Base-by-base conservation (phyloP, 1,284 basidiomycete genomes). In the Austropuccinia psidii region DNA sequence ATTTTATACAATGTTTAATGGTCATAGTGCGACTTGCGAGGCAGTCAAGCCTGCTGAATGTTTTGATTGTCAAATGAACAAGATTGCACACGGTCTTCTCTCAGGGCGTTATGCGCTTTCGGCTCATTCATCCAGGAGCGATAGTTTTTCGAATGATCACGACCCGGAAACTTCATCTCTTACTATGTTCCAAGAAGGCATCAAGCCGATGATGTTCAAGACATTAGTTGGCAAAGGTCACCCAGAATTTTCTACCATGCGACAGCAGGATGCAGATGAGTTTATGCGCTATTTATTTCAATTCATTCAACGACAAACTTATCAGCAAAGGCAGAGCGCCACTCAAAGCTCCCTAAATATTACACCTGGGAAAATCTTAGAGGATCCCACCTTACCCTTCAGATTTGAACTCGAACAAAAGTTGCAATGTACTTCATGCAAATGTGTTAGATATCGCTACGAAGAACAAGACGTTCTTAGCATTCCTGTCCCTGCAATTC, bases 201-300 rank as follows among this genome's bases (percentile, higher is more conserved):
- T 98, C 65, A 86, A 86, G 45, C 96, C 95, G 0, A 84, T 84
- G 1, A 88, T 88, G 79, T 93, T 98, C 84, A 98, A 98, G 81
- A 83, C 87, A 0, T 85, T 98, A 17, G 86, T 98, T 43, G 95
- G 95, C 2, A 90, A 90, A 78, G 93, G 92, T 0, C 95, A 98
- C 79, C 87, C 87, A 64, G 95, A 98, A 82, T 98, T 98, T 79
- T 85, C 90, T 37, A 98, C 93, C 21, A 98, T 98, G 94, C 86
- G 87, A 54, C 94, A 98, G 81, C 95, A 98, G 80, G 95, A 99
- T 79, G 88, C 94, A 0, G 93, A 97, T 79, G 95, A 98, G 81
- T 98, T 98, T 82, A 85, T 98, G 75, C 85, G 87, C 68, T 87
- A 95, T 81, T 82, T 98, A 9, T 78, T 98, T 65, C 86, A 86